These are phyloP conservation scores for Fusarium buharicum DNA, from an alignment of 2,329 filamentous ascomycete species.

Conservation along the genomic window DNA sequence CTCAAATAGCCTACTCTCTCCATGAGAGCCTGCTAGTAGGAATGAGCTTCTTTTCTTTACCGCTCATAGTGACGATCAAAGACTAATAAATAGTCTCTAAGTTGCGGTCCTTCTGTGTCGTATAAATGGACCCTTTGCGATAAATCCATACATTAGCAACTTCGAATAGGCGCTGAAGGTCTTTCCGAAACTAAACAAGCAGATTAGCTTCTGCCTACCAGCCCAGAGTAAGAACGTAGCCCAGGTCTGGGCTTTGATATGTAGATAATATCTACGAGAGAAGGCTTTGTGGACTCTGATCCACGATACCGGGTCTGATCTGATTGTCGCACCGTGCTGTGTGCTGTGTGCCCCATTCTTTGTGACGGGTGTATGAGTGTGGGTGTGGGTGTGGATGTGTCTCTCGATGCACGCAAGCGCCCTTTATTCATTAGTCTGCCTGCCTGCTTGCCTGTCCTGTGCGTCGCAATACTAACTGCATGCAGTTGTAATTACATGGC, in stretches of 20 bases:
- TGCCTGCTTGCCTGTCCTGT: constrained; percentile 28
- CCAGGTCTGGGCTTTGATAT: neutral
- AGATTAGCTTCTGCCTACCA: constrained; percentile 2
- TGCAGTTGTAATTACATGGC: constrained; percentile 35
- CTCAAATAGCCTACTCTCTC: neutral
- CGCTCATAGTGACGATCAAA: neutral
- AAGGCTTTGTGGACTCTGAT: constrained; percentile 33
- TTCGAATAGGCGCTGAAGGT: constrained; percentile 8
- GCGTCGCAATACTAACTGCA: constrained; percentile 36
- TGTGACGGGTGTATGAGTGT: constrained; percentile 37
- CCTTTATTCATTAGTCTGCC: constrained; percentile 15
- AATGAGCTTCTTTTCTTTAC: neutral
- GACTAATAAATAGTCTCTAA: neutral
- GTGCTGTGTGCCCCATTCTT: constrained; percentile 21
- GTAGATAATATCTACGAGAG: constrained; percentile 15
- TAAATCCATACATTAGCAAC: constrained; percentile 10
- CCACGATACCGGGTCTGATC: constrained; percentile 42
- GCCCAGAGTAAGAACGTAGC: neutral
- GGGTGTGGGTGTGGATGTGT: constrained; percentile 4
- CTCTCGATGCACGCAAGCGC: constrained; percentile 26
- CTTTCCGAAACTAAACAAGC: constrained; percentile 2
- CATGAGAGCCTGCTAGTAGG: neutral
- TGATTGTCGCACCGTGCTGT: constrained; percentile 43
- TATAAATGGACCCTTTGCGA: neutral
- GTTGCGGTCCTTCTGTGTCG: constrained; percentile 8